A percentile compares a stretch with the other conserved stretches of the same genome.
Evolutionary conservation across 345 rosid genomes (phyloP).

Genomic region (Boechera divaricarpa): DNA sequence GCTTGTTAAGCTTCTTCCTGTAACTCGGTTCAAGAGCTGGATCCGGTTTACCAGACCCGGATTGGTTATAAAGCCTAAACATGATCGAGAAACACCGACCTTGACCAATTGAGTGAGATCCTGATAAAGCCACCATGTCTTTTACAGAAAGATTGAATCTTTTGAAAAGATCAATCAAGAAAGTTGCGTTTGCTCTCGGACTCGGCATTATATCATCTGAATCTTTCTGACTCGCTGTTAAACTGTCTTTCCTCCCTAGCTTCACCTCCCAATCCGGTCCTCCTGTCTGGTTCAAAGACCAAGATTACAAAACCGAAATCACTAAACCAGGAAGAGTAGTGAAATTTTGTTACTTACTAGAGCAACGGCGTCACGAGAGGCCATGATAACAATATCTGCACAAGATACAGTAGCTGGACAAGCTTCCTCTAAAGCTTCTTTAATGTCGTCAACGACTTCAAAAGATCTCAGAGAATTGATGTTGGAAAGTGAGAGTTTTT

Average conservation of each 20-base stretch:
- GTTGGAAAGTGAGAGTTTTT: constrained; percentile 75
- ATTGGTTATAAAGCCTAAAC: constrained; percentile 91
- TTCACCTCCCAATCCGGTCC: constrained; percentile 27
- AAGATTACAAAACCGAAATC: neutral
- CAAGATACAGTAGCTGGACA: constrained; percentile 87
- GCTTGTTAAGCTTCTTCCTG: constrained; percentile 58
- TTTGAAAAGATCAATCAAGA: constrained; percentile 20
- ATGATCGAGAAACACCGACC: constrained; percentile 87
- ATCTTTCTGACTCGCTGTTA: constrained; percentile 13
- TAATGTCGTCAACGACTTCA: constrained; percentile 68
- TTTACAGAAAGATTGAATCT: constrained; percentile 62
- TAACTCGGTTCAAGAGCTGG: constrained; percentile 63
- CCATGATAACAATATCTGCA: constrained; percentile 84
- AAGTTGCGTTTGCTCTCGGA: constrained; percentile 23
- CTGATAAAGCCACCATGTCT: constrained; percentile 93
- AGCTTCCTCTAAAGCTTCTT: constrained; percentile 66
- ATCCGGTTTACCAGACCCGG: constrained; percentile 65
- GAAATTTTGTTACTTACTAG: constrained; percentile 50
- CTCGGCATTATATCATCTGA: constrained; percentile 22
- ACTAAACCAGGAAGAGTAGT: neutral
- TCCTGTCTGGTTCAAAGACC: constrained; percentile 47
- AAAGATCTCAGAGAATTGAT: constrained; percentile 77
- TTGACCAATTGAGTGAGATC: constrained; percentile 91
- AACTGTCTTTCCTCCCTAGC: constrained; percentile 18
- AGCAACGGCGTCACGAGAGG: constrained; percentile 84